A percentile compares a stretch with the other conserved stretches of the same genome.
Conservation (phyloP, 1,284 basidiomycete genomes). For the Serendipita sp. region DNA sequence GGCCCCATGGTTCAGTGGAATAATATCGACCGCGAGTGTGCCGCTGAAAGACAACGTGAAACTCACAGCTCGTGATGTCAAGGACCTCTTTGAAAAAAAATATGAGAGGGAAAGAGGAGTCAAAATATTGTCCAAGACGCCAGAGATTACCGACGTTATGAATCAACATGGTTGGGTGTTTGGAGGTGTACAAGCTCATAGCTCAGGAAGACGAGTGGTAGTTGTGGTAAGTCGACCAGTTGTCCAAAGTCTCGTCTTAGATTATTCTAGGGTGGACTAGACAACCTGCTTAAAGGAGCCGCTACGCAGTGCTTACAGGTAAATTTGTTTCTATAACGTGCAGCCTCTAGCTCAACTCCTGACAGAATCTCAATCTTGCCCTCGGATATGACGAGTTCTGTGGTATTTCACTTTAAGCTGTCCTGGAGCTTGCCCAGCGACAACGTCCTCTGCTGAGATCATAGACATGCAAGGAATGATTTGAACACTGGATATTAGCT, state of each 20-base stretch:
- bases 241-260: constrained; percentile 10
- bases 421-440: too few relatives aligned
- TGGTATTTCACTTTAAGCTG: constrained; percentile 45
- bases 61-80: constrained; percentile 60
- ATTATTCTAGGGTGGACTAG: constrained; percentile 60
- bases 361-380: constrained; percentile 85
- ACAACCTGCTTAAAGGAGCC: constrained; percentile 94
- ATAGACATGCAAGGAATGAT: too few relatives aligned
- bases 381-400: constrained; percentile 85
- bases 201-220: constrained; percentile 75
- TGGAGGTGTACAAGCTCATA: constrained; percentile 91
- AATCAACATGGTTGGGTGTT: constrained; percentile 79
- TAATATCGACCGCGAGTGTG: constrained; percentile 65
- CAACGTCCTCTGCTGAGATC: too few relatives aligned
- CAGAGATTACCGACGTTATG: constrained; percentile 64
- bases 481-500: too few relatives aligned
- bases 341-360: background rate
- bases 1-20: constrained; percentile 93
- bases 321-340: constrained; percentile 17
- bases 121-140: constrained; percentile 47
- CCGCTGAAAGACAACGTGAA: constrained; percentile 54
- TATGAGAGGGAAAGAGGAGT: constrained; percentile 70
- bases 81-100: constrained; percentile 61
- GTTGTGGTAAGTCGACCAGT: constrained; percentile 52
- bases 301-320: constrained; percentile 96